These are phyloP conservation scores for Dendrobium officinale DNA, from an alignment of 106 monocot species.

Conservation along the genomic window DNA sequence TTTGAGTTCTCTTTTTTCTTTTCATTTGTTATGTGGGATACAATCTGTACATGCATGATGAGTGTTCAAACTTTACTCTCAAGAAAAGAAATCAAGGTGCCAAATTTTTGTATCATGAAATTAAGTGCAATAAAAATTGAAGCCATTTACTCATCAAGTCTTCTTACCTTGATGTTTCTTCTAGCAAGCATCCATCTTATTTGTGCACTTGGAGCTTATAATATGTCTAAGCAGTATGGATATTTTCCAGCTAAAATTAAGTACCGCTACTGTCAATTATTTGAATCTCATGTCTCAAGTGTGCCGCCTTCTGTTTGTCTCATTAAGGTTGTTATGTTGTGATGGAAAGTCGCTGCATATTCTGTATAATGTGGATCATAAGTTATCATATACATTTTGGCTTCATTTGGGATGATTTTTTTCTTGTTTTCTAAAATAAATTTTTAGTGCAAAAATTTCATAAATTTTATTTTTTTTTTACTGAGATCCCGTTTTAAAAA, in stretches of 20 bases:
- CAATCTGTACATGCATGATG: constrained; percentile 1
- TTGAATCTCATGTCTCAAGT: background rate
- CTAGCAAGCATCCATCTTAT: background rate
- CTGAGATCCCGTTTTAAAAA: too few relatives aligned
- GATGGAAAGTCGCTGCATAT: background rate
- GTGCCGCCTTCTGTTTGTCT: background rate
- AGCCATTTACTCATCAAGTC: background rate
- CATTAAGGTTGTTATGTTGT: background rate
- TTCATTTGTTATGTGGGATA: background rate
- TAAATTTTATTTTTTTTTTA: too few relatives aligned
- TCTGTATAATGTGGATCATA: background rate
- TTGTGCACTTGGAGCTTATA: constrained; percentile 1
- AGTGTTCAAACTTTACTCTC: background rate
- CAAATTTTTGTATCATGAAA: background rate
- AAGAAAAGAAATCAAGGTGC: constrained; percentile 1
- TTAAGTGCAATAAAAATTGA: background rate
- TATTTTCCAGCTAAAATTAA: background rate
- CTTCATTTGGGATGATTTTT: too few relatives aligned
- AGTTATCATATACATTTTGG: background rate
- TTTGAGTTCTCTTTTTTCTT: background rate
- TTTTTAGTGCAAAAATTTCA: too few relatives aligned
- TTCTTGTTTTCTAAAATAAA: too few relatives aligned
- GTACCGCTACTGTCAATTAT: background rate
- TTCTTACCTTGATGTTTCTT: background rate
- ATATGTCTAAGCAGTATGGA: background rate